A percentile compares a stretch with the other conserved stretches of the same genome.
These are phyloP conservation scores for Acmispon strigosus DNA, from an alignment of 306 rosid species.

Conservation along the genomic window DNA sequence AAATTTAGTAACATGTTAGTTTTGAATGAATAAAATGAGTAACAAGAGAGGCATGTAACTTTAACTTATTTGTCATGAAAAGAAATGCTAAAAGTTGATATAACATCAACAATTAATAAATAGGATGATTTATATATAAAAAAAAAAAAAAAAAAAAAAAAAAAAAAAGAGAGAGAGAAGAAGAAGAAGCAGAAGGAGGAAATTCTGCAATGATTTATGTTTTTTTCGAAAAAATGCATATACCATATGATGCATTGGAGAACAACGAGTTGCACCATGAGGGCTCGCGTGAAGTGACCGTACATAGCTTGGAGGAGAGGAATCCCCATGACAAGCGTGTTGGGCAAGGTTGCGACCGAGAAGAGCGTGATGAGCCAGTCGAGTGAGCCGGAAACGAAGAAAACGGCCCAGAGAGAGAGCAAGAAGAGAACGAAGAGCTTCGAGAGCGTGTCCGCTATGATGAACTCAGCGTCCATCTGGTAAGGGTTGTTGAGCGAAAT, in stretches of 20 bases:
- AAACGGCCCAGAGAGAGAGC: constrained; percentile 43
- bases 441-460: constrained; percentile 67
- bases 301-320: constrained; percentile 89
- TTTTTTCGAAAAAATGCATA: too few relatives aligned
- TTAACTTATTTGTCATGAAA: too few relatives aligned
- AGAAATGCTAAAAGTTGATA: too few relatives aligned
- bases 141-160: too few relatives aligned
- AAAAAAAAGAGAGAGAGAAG: too few relatives aligned
- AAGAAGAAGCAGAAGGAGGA: too few relatives aligned
- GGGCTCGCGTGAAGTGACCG: constrained; percentile 55
- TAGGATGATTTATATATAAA: too few relatives aligned
- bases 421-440: constrained; percentile 45
- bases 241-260: constrained; percentile 89
- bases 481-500: constrained; percentile 73
- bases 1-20: too few relatives aligned
- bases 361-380: constrained; percentile 89
- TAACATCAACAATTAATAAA: too few relatives aligned
- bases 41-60: too few relatives aligned
- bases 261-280: constrained; percentile 87
- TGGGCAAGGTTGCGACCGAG: constrained; percentile 71
- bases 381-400: constrained; percentile 45
- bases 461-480: constrained; percentile 63
- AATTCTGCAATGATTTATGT: too few relatives aligned
- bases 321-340: constrained; percentile 87
- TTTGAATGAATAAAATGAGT: too few relatives aligned